These are phyloP conservation scores for Talaromyces sp. DNA, from an alignment of 2,329 filamentous ascomycete genomes.

Conservation along the genomic window DNA sequence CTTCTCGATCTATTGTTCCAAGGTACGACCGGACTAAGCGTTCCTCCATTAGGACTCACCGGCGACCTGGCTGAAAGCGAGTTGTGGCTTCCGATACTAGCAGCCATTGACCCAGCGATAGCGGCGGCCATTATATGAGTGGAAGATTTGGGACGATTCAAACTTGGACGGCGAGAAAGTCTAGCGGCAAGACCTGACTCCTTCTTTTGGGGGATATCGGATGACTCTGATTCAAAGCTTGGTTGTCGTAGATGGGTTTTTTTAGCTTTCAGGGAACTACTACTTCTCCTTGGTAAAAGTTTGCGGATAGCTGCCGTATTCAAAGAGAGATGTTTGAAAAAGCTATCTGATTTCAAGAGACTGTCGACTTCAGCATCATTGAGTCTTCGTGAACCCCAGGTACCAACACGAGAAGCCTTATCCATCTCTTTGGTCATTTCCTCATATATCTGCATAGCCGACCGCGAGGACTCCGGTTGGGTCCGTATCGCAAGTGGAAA, in stretches of 20 bases:
- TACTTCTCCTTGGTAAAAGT: constrained; percentile 41
- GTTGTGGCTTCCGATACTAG: constrained; percentile 48
- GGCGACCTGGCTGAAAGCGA: constrained; percentile 54
- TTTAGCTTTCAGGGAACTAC: constrained; percentile 48
- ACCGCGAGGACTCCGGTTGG: constrained; percentile 54
- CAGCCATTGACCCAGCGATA: constrained; percentile 45
- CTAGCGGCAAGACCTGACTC: constrained; percentile 29
- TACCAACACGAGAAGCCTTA: constrained; percentile 53
- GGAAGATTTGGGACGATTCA: constrained; percentile 39
- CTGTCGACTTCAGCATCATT: constrained; percentile 52
- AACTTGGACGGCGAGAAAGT: constrained; percentile 38
- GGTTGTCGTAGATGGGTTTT: constrained; percentile 31
- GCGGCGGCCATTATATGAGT: constrained; percentile 41
- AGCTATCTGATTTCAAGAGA: constrained; percentile 43
- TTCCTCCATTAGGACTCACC: constrained; percentile 27
- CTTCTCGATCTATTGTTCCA: constrained; percentile 50
- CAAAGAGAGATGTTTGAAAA: constrained; percentile 43
- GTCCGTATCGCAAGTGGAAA: constrained; percentile 29
- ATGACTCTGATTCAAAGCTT: constrained; percentile 26
- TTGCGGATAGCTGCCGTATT: constrained; percentile 42
- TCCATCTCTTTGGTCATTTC: constrained; percentile 52
- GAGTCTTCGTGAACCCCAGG: constrained; percentile 51
- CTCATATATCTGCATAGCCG: constrained; percentile 54
- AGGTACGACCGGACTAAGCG: constrained; percentile 48
- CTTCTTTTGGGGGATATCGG: constrained; percentile 27